Percentiles rank a stretch among this genome's conserved stretches.
phyloP scores from a whole-genome alignment of 202 grass and related monocot genomes.

The Saccharum hybrid region DNA sequence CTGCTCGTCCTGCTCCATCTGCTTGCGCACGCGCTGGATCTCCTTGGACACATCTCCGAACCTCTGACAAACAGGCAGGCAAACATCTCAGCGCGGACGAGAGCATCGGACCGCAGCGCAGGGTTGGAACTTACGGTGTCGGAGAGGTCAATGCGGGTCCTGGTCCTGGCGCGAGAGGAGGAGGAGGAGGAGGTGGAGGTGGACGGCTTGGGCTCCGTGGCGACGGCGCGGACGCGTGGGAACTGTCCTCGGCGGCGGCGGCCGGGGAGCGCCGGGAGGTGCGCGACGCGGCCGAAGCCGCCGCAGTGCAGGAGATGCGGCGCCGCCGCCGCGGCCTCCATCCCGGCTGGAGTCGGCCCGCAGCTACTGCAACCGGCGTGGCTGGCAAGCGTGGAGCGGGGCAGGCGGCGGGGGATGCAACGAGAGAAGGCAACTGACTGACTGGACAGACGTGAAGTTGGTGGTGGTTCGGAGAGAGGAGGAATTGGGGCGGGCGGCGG shows the following conservation, averaged over 20 bases:
- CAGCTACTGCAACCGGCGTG: not conserved
- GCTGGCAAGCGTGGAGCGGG: not conserved
- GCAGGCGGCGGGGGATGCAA: not conserved
- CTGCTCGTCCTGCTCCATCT: constrained; percentile 99
- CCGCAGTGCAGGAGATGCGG: constrained; percentile 76
- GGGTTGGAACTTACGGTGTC: constrained; percentile 60
- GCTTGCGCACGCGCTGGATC: constrained; percentile 94
- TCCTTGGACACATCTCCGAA: constrained; percentile 84
- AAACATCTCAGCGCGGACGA: constrained; percentile 21
- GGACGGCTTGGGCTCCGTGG: constrained; percentile 62
- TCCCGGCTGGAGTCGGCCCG: not conserved
- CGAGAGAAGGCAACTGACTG: not conserved
- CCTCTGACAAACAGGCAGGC: constrained; percentile 41
- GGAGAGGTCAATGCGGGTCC: constrained; percentile 34
- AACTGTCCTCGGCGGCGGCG: constrained; percentile 23
- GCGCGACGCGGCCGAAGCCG: constrained; percentile 49
- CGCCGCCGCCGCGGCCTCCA: constrained; percentile 43
- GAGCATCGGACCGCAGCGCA: not conserved
- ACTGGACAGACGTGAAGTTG: not conserved
- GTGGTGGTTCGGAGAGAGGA: not conserved
- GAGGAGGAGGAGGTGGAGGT: not conserved
- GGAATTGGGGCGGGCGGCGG: too few relatives aligned
- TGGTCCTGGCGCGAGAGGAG: not conserved
- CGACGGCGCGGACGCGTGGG: constrained; percentile 62
- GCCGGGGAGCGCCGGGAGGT: constrained; percentile 1